Base-by-base conservation (phyloP, 192 early-diverging fungal genomes). In the Gamsiella multidivaricata region DNA sequence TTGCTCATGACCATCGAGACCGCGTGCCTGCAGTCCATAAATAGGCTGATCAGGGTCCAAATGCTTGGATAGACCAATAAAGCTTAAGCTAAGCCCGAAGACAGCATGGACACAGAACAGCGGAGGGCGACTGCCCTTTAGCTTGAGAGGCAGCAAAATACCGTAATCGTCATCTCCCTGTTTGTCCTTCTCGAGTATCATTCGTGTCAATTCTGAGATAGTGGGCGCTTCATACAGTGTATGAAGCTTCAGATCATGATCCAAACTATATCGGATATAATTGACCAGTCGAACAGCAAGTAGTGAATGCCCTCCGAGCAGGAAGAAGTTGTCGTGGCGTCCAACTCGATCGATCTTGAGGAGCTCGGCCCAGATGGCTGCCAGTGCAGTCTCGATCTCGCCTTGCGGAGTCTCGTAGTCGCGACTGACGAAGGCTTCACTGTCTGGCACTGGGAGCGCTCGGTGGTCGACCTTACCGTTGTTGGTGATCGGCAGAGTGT, bases 21-120 rank as follows among this genome's bases (percentile, higher is more conserved):
- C 69, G 22, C 61, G 61, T 18, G 69, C 69, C 23, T 71, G 69
- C 10, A 65, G 14, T 22, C 75, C 68, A 58, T 79, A 67, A 23
- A 68, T 22, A 7, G 56, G 65, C 31, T 79, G 66, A 1, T 79
- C 67, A 5, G 52, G 54, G 39, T 49, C 39, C 31, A 79, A 15
- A 25, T 56, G 18, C 34, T 54, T 61, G 0, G 60, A 18, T 4
- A 71, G 45, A 32, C 61, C 31, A n/a, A n/a, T 33, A 39, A 55
- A 71, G 43, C 60, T 18, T 41, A 50, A 71, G 31, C 41, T 29
- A 31, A 62, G 20, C 46, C 69, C 69, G 37, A 14, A 8, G 5
- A 43, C 58, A 45, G 69, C 43, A 71, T 71, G 69, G 45, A 71
- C 45, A 45, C 58, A 56, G 34, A 71, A 71, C 5, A 71, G 37